Evolutionary conservation across 768 basidiomycete genomes (phyloP), one percentile per base, ranked within the genome.

Genomic region (Chlorophyllum brunneum): DNA sequence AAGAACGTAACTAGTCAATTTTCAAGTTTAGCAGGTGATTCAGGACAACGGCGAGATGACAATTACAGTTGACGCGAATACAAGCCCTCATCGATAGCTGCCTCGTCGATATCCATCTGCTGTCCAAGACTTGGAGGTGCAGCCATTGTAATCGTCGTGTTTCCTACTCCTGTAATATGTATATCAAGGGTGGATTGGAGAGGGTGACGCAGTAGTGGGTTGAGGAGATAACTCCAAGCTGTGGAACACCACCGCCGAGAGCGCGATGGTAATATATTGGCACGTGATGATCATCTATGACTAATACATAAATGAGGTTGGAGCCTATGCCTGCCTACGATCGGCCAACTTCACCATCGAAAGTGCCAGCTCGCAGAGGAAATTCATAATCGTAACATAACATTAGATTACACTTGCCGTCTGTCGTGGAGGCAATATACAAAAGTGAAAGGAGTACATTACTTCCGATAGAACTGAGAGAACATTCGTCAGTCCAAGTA

Each of bases 41-140:
- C 15, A 26, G 5, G 34, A 9, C 38, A 16, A 33, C 13, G 23
- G 20, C 11, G n/a, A 18, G n/a, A 39, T 39, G 29, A 15, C 13
- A 22, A 53, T 78, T 69, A 92, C 88, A 95, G 73, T 75, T 95
- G 92, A 61, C 92, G 87, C 59, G 92, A 94, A 71, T 95, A 95
- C 42, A 95, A 76, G 44, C 92, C 90, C 72, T 95, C 93, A 70
- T 95, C 92, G 71, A 95, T 93, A 53, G 86, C 80, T 29, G 85
- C 77, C 68, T 92, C 90, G 67, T 92, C 89, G 58, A 92, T 79
- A 56, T 92, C 89, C 89, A 92, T 92, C 58, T 79, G 79, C 27
- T 67, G 65, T 53, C 66, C 69, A 26, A 70, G 60, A 55, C 71
- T 73, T 18, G 71, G 65, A 15, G 65, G 60, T 47, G 71, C 68